Evolutionary conservation across 1,284 basidiomycete genomes (phyloP), one percentile per base, ranked within the genome.

Genomic region (Schizophyllum commune): DNA sequence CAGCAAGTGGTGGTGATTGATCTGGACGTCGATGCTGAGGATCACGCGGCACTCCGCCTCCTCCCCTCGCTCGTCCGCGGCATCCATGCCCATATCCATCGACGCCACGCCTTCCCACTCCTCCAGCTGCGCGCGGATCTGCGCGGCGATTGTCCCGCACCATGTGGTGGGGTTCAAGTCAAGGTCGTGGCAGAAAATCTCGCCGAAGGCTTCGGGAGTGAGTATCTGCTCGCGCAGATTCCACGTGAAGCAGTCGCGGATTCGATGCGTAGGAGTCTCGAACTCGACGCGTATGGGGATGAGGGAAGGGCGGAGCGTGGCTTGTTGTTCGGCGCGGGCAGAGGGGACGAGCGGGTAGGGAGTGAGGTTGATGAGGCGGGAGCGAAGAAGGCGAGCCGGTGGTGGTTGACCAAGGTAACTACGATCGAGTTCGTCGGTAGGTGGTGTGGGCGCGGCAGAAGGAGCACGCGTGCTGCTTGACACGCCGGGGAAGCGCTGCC

Each of bases 171-270:
- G 65, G 3, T 91, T 84, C 17, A 99, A 80, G 61, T 93, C 93
- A 51, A 98, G 79, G 74, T 99, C 96, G 33, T 84, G 77, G 72
- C 94, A 94, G 73, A 98, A 94, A 32, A 89, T 88, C 59, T 77
- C 80, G 9, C 95, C 94, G 68, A 98, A 98, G 0, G 81, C 77
- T 64, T 91, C 85, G 0, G 96, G 94, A 54, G 86, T 89, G 67
- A 96, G 85, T 65, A 93, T 79, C 17, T 75, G 79, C 77, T 91
- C 94, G 69, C 92, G 85, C 58, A 95, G 74, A 70, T 98, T 97
- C 96, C 96, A 99, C n/a, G 94, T 83, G 73, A 99, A 98, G 65
- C 91, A 91, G 70, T 99, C 96, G 61, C 94, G 88, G 71, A 99
- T 88, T 68, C 95, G 83, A 70, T 94, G 91, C 0, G 89, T 89